Evolutionary conservation across 495 filamentous ascomycete genomes (phyloP).

Genomic region (Penicillium steckii): DNA sequence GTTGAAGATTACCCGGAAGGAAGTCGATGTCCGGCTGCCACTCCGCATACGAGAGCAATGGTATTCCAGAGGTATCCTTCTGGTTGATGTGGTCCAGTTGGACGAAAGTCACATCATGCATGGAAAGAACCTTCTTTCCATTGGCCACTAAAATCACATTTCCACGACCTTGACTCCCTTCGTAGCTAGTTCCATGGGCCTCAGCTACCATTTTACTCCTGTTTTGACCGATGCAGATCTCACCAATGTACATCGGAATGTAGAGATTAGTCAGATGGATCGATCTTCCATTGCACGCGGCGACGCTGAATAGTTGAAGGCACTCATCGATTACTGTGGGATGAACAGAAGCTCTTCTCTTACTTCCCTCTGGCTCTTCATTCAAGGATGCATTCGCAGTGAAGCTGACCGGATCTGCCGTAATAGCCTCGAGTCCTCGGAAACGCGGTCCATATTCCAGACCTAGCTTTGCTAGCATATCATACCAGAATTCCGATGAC

Average conservation of each 20-base stretch:
- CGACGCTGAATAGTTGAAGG: conserved; percentile 37
- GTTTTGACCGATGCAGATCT: neutral
- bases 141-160: too few species aligned
- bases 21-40: too few species aligned
- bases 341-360: neutral
- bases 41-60: too few species aligned
- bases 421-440: conserved; percentile 24
- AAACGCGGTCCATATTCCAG: conserved; percentile 36
- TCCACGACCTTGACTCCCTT: too few species aligned
- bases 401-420: conserved; percentile 13
- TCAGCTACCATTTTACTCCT: neutral
- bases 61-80: too few species aligned
- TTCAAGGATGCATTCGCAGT: neutral
- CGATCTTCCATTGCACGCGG: conserved; percentile 24
- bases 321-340: conserved; percentile 41
- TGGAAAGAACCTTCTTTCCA: too few species aligned
- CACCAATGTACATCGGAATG: conserved; percentile 19
- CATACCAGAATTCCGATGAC: conserved; percentile 30
- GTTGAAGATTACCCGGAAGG: too few species aligned
- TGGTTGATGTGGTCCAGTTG: too few species aligned
- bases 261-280: conserved; percentile 15
- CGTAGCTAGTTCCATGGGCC: too few species aligned
- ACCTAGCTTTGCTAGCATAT: conserved; percentile 29
- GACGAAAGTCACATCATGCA: too few species aligned
- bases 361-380: neutral